A percentile compares a stretch with the other conserved stretches of the same genome.
These are phyloP conservation scores for Ephemerocybe angulata DNA, from an alignment of 768 basidiomycete genomes.

Conservation along the genomic window DNA sequence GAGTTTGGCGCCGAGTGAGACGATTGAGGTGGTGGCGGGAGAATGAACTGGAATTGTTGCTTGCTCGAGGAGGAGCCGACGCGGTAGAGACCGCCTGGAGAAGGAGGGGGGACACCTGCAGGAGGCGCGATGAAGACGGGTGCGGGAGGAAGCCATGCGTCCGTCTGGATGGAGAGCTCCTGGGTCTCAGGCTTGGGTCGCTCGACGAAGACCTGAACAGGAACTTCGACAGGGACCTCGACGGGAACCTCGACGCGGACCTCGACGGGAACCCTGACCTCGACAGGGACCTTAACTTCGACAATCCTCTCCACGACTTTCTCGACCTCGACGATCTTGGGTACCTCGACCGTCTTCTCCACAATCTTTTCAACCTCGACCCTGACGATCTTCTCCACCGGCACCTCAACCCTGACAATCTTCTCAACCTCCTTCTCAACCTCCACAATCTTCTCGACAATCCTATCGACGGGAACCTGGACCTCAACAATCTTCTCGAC, in stretches of 20 bases:
- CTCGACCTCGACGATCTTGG: constrained; percentile 28
- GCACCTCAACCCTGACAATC: constrained; percentile 7
- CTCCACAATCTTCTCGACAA: constrained; percentile 4
- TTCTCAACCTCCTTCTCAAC: background rate
- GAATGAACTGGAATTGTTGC: constrained; percentile 66
- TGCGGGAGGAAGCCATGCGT: constrained; percentile 32
- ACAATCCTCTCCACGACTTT: background rate
- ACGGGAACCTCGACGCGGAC: constrained; percentile 1
- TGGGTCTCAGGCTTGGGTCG: constrained; percentile 59
- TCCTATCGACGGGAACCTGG: background rate
- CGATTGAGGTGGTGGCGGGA: constrained; percentile 42
- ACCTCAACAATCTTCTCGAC: constrained; percentile 2
- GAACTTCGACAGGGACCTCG: constrained; percentile 7
- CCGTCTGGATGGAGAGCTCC: constrained; percentile 81
- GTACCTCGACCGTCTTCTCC: constrained; percentile 26
- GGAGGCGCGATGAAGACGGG: constrained; percentile 29
- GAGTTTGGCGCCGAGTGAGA: constrained; percentile 24
- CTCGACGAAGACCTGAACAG: constrained; percentile 13
- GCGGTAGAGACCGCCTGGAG: constrained; percentile 47
- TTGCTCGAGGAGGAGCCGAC: constrained; percentile 47
- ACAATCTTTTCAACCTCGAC: constrained; percentile 16
- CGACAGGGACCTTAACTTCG: constrained; percentile 4
- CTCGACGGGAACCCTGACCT: constrained; percentile 7
- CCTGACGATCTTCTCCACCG: constrained; percentile 2
- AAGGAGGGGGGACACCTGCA: constrained; percentile 17